A percentile compares a stretch with the other conserved stretches of the same genome.
phyloP scores from a whole-genome alignment of 73 alveolate genomes.

The Tetrahymena borealis region DNA sequence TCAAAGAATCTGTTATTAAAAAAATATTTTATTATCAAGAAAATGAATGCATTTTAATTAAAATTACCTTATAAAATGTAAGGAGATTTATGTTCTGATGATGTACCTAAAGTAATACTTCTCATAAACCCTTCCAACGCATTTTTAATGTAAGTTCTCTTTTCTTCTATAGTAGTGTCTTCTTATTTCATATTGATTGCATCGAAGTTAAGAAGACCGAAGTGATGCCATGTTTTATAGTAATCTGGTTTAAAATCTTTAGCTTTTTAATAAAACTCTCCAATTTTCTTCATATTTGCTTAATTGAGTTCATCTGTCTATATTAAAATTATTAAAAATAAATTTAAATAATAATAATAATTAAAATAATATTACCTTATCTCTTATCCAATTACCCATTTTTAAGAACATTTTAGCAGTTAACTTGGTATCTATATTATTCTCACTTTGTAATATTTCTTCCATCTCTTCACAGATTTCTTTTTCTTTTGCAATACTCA shows the following conservation, averaged over 20 bases:
- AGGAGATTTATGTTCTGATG: background rate
- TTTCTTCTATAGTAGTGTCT: slow-evolving; percentile 13
- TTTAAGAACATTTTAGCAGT: slow-evolving; percentile 38
- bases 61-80: background rate
- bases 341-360: background rate
- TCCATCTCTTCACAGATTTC: slow-evolving; percentile 20
- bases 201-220: slow-evolving; percentile 29
- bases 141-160: slow-evolving; percentile 58
- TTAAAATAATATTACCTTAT: background rate
- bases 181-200: slow-evolving; percentile 36
- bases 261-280: slow-evolving; percentile 8
- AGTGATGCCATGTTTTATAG: slow-evolving; percentile 45
- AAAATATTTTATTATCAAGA: slow-evolving; percentile 53
- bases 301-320: background rate
- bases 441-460: slow-evolving; percentile 6
- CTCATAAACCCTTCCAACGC: slow-evolving; percentile 89
- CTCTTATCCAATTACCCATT: slow-evolving; percentile 43
- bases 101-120: slow-evolving; percentile 67
- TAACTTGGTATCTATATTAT: slow-evolving; percentile 24
- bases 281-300: slow-evolving; percentile 1
- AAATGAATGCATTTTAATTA: background rate
- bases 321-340: slow-evolving; percentile 12
- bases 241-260: slow-evolving; percentile 14
- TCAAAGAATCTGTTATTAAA: slow-evolving; percentile 76
- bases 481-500: slow-evolving; percentile 9